phyloP scores from a whole-genome alignment of 106 monocot species.

The Acorus gramineus region DNA sequence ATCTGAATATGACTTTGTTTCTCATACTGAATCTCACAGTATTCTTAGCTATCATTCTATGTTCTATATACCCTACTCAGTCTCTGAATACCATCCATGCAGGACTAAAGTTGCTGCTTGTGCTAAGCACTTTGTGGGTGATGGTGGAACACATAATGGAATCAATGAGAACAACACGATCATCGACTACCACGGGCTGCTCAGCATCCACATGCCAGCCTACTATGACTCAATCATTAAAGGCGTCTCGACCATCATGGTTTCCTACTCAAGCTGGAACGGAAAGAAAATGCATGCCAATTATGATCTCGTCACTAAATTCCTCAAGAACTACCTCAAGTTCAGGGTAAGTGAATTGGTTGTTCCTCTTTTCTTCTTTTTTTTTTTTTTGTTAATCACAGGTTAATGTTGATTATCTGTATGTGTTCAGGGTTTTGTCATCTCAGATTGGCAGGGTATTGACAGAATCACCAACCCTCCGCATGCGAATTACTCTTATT shows the following conservation, averaged over 20 bases:
- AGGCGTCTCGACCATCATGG: conserved; percentile 12
- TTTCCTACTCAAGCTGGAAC: conserved; percentile 2
- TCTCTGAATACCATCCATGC: not conserved
- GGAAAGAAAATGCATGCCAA: too few relatives aligned
- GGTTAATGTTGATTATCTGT: not conserved
- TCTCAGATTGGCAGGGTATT: conserved; percentile 2
- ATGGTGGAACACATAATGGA: conserved; percentile 8
- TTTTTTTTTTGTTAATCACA: not conserved
- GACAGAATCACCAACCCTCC: not conserved
- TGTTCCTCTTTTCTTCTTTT: not conserved
- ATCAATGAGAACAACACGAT: conserved; percentile 8
- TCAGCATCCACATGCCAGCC: conserved; percentile 13
- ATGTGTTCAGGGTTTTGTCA: conserved; percentile 5
- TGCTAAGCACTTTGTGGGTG: conserved; percentile 10
- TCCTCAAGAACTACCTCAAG: conserved; percentile 6
- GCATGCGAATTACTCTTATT: too few relatives aligned
- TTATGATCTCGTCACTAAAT: not conserved
- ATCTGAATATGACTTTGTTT: too few relatives aligned
- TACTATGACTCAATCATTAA: conserved; percentile 10
- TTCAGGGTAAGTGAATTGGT: not conserved
- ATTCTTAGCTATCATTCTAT: too few relatives aligned
- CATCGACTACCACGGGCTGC: not conserved
- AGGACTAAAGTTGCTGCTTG: conserved; percentile 12
- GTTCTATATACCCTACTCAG: too few relatives aligned
- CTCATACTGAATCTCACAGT: too few relatives aligned